Base-by-base conservation (phyloP, 2,329 filamentous ascomycete genomes). In the Exophiala lecanii-corni region DNA sequence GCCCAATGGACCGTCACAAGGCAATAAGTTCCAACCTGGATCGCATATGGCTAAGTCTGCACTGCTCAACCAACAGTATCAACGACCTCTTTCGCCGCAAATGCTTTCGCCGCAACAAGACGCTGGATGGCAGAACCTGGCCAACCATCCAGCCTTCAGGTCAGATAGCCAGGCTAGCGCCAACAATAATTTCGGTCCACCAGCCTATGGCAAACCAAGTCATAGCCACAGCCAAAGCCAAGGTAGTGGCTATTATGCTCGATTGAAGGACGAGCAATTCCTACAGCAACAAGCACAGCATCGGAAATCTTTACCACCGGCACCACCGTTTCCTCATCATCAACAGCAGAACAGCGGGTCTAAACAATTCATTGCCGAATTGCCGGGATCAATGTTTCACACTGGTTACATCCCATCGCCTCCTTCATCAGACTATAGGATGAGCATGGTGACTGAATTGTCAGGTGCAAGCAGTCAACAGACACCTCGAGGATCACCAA, bases 11-110 rank as follows among this genome's bases (percentile, higher is more conserved):
- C 5, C 47, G 38, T 5, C 39, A 28, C 15, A 39, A 13, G 18
- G 35, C 15, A 37, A 42, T 28, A 41, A 43, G 6, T 55, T 55
- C 31, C 51, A 54, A 31, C 39, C 49, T 18, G 51, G 53, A 16
- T 53, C 51, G 12, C 47, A 50, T 36, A 55, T 55, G 53, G 41
- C 51, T 18, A 43, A 45, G 6, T 54, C 51, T 4, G 39, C 42
- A 36, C 30, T 54, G 13, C 39, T 51, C 21, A 41, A 42, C 9
- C 25, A 43, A 6, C 23, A 33, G 5, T 38, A 45, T 9, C 32
- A 39, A 28, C 41, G 41, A 23, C 49, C 47, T 10, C 35, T 43
- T 13, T 48, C 47, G 4, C 50, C 50, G 19, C 50, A 53, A 32
- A 49, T 50, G 47, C 41, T 47, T 28, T 51, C 47, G 7, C 45